Conservation (phyloP, 1,284 basidiomycete genomes). For the Abortiporus biennis region DNA sequence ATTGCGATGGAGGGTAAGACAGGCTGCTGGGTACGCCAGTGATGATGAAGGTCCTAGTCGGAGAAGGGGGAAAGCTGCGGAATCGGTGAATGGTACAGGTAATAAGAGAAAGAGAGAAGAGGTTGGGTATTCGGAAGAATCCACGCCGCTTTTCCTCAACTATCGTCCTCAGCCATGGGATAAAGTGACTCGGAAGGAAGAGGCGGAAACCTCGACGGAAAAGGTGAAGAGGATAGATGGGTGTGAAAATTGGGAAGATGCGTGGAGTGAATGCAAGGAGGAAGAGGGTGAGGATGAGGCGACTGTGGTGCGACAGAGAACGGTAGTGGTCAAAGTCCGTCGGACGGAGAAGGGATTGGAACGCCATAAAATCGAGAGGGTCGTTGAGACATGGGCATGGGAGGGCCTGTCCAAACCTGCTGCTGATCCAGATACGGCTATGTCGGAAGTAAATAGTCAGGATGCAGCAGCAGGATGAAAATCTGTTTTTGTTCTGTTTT, state of each 20-base stretch:
- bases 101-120: constrained; percentile 53
- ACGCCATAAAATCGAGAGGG: constrained; percentile 62
- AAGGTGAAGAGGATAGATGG: constrained; percentile 21
- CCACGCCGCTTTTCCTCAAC: constrained; percentile 43
- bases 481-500: too few species aligned
- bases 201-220: constrained; percentile 25
- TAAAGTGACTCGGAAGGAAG: constrained; percentile 35
- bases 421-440: background rate
- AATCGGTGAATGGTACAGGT: constrained; percentile 15
- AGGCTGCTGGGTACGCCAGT: constrained; percentile 59
- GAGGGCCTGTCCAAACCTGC: background rate
- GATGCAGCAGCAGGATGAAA: too few species aligned
- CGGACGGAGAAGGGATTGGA: constrained; percentile 52
- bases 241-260: constrained; percentile 26
- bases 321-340: constrained; percentile 54
- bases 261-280: constrained; percentile 5
- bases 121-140: constrained; percentile 25
- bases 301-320: constrained; percentile 40
- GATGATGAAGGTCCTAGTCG: constrained; percentile 54
- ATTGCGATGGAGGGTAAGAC: constrained; percentile 70
- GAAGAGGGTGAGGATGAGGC: constrained; percentile 33
- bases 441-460: too few species aligned
- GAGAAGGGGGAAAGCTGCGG: constrained; percentile 21
- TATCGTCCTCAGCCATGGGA: constrained; percentile 68
- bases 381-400: constrained; percentile 66